Percentiles rank a stretch among this genome's conserved stretches.
These are phyloP conservation scores for Aspergillus persii DNA, from an alignment of 2,329 filamentous ascomycete genomes.

Conservation along the genomic window DNA sequence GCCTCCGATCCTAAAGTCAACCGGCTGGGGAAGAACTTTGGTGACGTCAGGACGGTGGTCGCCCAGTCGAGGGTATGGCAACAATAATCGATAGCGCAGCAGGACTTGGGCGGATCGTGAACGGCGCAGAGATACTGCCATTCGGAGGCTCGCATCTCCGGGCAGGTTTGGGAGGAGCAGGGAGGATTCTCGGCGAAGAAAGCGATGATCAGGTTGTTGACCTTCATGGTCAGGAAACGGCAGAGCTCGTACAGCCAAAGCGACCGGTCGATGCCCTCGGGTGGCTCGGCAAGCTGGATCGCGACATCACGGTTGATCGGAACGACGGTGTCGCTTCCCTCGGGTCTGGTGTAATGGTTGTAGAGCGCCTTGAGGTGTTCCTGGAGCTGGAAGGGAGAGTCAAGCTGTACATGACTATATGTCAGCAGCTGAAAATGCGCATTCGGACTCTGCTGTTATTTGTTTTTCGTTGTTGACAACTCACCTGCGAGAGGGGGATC, in stretches of 20 bases:
- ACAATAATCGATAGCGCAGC: slow-evolving; percentile 98
- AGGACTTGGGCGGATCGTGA: slow-evolving; percentile 93
- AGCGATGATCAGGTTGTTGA: slow-evolving; percentile 86
- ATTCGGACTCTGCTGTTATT: background rate
- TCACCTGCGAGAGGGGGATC: slow-evolving; percentile 77
- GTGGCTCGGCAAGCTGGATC: slow-evolving; percentile 72
- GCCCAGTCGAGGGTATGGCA: slow-evolving; percentile 99
- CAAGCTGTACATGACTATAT: slow-evolving; percentile 61
- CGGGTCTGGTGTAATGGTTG: slow-evolving; percentile 70
- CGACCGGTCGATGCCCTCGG: slow-evolving; percentile 76
- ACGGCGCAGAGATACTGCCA: slow-evolving; percentile 99
- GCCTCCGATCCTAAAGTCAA: slow-evolving; percentile 57
- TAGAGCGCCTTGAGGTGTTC: slow-evolving; percentile 94
- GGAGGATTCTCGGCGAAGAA: slow-evolving; percentile 89
- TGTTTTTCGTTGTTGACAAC: slow-evolving; percentile 23
- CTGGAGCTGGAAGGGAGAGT: slow-evolving; percentile 95
- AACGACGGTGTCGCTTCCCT: slow-evolving; percentile 57
- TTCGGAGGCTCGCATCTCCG: slow-evolving; percentile 97
- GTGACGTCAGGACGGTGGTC: slow-evolving; percentile 87
- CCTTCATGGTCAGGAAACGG: slow-evolving; percentile 90
- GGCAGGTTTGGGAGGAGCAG: slow-evolving; percentile 84
- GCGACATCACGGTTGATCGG: slow-evolving; percentile 77
- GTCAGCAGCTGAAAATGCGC: background rate
- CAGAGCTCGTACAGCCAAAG: slow-evolving; percentile 98
- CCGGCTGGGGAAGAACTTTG: slow-evolving; percentile 91